Evolutionary conservation across 331 rosid genomes (phyloP).

Genomic region (Rosa hybrid): DNA sequence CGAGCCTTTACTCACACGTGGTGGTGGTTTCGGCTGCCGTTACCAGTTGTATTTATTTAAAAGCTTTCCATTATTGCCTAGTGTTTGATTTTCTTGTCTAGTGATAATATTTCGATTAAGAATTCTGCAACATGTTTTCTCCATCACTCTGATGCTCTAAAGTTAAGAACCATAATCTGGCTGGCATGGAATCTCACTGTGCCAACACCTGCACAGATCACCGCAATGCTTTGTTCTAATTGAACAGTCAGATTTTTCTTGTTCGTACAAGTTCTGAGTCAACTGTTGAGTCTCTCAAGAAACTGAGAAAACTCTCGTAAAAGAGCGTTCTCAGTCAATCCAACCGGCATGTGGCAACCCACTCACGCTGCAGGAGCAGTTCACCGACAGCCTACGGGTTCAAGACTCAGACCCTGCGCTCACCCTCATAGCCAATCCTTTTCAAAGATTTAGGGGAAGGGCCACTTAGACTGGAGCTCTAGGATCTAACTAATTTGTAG

Average conservation of each 20-base stretch:
- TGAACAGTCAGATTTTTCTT: not conserved
- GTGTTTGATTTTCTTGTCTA: not conserved
- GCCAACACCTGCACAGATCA: not conserved
- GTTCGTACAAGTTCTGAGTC: not conserved
- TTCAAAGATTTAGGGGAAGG: not conserved
- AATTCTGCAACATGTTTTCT: not conserved
- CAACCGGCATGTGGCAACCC: not conserved
- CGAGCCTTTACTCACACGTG: not conserved
- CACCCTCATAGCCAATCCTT: not conserved
- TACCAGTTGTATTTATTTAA: not conserved
- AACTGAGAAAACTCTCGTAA: not conserved
- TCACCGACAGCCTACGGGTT: not conserved
- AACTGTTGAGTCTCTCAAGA: not conserved
- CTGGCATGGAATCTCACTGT: not conserved
- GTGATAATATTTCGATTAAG: not conserved
- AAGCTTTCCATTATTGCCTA: not conserved
- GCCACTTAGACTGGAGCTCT: not conserved
- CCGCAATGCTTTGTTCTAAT: not conserved
- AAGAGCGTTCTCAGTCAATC: not conserved
- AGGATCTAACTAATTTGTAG: not conserved
- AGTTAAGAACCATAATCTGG: not conserved
- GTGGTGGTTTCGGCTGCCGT: not conserved
- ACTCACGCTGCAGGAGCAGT: not conserved
- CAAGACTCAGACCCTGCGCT: not conserved
- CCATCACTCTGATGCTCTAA: not conserved